These are phyloP conservation scores for Alternaria metachromatica DNA, from an alignment of 2,329 filamentous ascomycete species.

Conservation along the genomic window DNA sequence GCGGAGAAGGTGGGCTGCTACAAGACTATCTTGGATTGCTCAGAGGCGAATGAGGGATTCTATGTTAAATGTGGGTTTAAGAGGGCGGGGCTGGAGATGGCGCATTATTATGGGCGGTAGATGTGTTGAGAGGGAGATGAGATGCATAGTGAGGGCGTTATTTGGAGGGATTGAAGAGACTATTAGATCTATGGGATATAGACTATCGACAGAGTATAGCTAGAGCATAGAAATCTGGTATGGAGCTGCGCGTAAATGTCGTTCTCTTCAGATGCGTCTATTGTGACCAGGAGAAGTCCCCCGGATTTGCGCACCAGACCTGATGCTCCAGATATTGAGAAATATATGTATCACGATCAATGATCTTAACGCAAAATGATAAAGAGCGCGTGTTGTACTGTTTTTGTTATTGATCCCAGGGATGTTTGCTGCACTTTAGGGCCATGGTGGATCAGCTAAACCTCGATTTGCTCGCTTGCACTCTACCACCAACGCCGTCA, in stretches of 20 bases:
- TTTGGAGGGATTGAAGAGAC: not conserved
- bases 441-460: not conserved
- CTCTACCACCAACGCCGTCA: not conserved
- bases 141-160: slow-evolving; percentile 8
- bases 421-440: not conserved
- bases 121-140: not conserved
- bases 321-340: not conserved
- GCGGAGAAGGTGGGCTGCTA: slow-evolving; percentile 92
- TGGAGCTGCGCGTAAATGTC: not conserved
- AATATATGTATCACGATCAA: not conserved
- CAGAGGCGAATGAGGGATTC: slow-evolving; percentile 94
- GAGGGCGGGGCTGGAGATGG: slow-evolving; percentile 92
- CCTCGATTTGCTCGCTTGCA: slow-evolving; percentile 14
- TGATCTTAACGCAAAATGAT: too few species aligned
- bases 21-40: slow-evolving; percentile 96
- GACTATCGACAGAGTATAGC: slow-evolving; percentile 1
- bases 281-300: not conserved
- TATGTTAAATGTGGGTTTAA: slow-evolving; percentile 98
- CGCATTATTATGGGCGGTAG: slow-evolving; percentile 75
- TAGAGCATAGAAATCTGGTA: not conserved
- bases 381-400: not conserved
- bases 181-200: not conserved
- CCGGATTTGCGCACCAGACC: not conserved
- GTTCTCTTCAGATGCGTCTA: not conserved
- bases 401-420: not conserved